A percentile compares a stretch with the other conserved stretches of the same genome.
Evolutionary conservation across 805 yeast genomes (phyloP).

Genomic region (Grigorovia transvaalensis): DNA sequence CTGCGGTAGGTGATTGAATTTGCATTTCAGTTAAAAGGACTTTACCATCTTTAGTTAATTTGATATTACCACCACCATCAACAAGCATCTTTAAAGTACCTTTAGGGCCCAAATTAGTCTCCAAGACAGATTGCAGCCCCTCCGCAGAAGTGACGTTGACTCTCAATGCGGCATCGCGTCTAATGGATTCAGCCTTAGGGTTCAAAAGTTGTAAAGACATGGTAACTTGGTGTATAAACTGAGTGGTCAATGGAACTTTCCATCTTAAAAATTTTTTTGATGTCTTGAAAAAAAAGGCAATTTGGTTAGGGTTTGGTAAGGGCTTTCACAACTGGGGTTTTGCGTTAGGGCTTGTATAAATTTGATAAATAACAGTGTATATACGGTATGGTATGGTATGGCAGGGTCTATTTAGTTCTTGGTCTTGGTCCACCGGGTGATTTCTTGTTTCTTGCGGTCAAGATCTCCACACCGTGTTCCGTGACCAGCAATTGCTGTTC

Average conservation of each 20-base stretch:
- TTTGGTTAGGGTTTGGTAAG: too few relatives aligned
- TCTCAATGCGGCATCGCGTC: constrained; percentile 90
- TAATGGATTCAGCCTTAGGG: constrained; percentile 95
- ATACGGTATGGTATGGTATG: too few relatives aligned
- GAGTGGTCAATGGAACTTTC: background rate
- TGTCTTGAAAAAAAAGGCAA: too few relatives aligned
- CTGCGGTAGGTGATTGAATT: constrained; percentile 84
- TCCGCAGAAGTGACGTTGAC: constrained; percentile 95
- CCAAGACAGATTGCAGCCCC: constrained; percentile 86
- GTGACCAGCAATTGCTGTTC: constrained; percentile 91
- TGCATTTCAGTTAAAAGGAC: constrained; percentile 93
- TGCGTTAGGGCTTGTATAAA: too few relatives aligned
- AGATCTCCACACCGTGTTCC: constrained; percentile 83
- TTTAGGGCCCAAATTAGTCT: constrained; percentile 90
- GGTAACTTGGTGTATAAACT: background rate
- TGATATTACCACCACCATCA: constrained; percentile 92
- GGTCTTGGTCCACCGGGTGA: constrained; percentile 85
- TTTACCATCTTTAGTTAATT: constrained; percentile 94
- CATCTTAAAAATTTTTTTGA: too few relatives aligned
- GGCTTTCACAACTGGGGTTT: too few relatives aligned
- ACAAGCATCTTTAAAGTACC: constrained; percentile 95
- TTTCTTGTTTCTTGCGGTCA: constrained; percentile 66
- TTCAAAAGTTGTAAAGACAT: constrained; percentile 77
- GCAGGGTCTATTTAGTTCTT: constrained; percentile 32
- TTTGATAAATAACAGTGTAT: too few relatives aligned